Evolutionary conservation across 306 rosid genomes (phyloP).

Genomic region (Bauhinia variegata): DNA sequence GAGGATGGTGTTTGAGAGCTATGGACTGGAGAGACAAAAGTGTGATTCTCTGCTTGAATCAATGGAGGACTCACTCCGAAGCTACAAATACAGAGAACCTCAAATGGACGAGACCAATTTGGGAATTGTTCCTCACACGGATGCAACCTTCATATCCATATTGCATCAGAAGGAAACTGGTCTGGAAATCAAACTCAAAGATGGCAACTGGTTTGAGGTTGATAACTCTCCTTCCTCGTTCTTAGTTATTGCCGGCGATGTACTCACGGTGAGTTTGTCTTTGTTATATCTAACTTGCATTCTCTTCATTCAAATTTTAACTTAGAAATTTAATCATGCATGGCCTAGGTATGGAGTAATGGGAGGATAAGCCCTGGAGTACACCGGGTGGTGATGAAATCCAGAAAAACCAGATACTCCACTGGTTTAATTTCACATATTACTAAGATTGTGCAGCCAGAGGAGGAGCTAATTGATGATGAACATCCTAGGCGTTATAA

Average conservation of each 20-base stretch:
- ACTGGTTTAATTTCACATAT: slow-evolving; percentile 29
- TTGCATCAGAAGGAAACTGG: slow-evolving; percentile 32
- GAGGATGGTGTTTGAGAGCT: slow-evolving; percentile 40
- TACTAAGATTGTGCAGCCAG: slow-evolving; percentile 25
- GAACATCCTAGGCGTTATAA: slow-evolving; percentile 34
- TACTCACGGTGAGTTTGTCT: slow-evolving; percentile 31
- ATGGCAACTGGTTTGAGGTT: slow-evolving; percentile 32
- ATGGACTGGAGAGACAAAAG: slow-evolving; percentile 24
- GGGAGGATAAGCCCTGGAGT: slow-evolving; percentile 29
- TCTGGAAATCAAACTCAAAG: slow-evolving; percentile 28
- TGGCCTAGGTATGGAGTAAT: slow-evolving; percentile 38
- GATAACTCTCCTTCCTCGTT: slow-evolving; percentile 32
- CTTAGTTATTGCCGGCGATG: slow-evolving; percentile 38
- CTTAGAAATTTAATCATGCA: too few species aligned
- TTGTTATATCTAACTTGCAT: too few species aligned
- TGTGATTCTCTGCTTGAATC: slow-evolving; percentile 32
- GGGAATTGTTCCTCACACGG: slow-evolving; percentile 38
- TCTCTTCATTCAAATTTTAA: too few species aligned
- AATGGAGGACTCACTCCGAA: slow-evolving; percentile 17
- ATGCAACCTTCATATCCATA: slow-evolving; percentile 37
- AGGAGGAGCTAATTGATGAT: slow-evolving; percentile 34
- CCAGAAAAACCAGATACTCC: slow-evolving; percentile 29
- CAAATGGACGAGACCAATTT: slow-evolving; percentile 8
- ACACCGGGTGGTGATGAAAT: slow-evolving; percentile 27
- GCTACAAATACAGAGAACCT: slow-evolving; percentile 35